Base-by-base conservation (phyloP, 768 basidiomycete genomes). In the Tulasnella sp. region DNA sequence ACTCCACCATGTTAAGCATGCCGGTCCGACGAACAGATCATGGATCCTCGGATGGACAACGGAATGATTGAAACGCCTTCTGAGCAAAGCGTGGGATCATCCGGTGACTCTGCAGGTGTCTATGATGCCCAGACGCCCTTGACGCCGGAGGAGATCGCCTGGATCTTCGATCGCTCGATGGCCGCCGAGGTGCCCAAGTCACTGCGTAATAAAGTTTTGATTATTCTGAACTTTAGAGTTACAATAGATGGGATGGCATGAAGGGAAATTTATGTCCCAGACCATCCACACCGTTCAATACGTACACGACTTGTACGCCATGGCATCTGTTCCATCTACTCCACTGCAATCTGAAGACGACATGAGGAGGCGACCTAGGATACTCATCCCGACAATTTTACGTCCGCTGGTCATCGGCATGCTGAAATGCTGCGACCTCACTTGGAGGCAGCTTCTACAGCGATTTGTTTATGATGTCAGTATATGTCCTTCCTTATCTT, bases 41-140 rank as follows among this genome's bases (percentile, higher is more conserved):
- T 91, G 21, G 90, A 95, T 70, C 85, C 89, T 23, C 82, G 88
- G 10, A 81, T 94, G 70, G 93, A 96, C 70, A 91, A 83, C 56
- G 92, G 93, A 9, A 74, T 88, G 61, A 74, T 76, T 15, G 19
- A 23, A 48, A 11, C 5, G 21, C 47, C n/a, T n/a, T 29, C 47
- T 7, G 19, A 74, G 75, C 24, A 74, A 80, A 38, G 66, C 69
- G 13, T 65, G 70, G 2, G 75, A 77, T 0, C 69, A 74, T 0
- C 30, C 17, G 7, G 19, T 24, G 9, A 34, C 30, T 38, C 34
- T 38, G 34, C 34, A 7, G 34, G 15, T 15, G 34, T 7, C 0
- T 93, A 93, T 66, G 74, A 91, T 66, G 82, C 87, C 3, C 71
- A 81, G 43, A 66, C 74, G 4, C 80, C 78, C 2, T 72, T 93